Evolutionary conservation across 2,329 filamentous ascomycete genomes (phyloP), one percentile per base, ranked within the genome.

Genomic region (Claviceps quebecensis): DNA sequence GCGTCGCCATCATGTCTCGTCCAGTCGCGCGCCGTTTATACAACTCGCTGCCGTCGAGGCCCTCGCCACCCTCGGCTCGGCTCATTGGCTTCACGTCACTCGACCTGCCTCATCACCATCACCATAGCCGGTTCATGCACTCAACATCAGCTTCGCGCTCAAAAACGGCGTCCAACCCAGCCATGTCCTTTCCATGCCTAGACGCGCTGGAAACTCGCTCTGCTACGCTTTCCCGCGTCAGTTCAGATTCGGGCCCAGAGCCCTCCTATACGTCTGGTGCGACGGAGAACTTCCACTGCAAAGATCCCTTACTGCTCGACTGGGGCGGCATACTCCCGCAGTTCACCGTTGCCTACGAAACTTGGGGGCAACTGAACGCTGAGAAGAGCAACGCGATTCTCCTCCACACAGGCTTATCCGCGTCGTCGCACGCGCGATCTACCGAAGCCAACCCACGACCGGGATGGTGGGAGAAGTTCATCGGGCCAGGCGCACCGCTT

Each of bases 391-490:
- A 98, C 66, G 89, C 83, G 4, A 93, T 98, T 55, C 76, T 98
- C 8, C 71, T 98, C 2, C 89, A 97, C 65, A 98, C 93, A 0
- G 93, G 93, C 8, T 76, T 98, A 5, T 96, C 90, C 0, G 93
- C 93, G n/a, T 96, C 90, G 6, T 97, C 90, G 52, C 93, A 98
- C 69, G 93, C 93, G 2, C 90, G 90, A 63, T 96, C 89, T 53
- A 97, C 91, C n/a, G 75, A 79, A 49, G 72, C 75, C 9, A 98
- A 98, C 65, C 78, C 87, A 0, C 86, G 90, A 65, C 85, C 89
- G 0, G 93, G 93, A 3, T 98, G 93, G 93, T 98, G 93, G 93
- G 93, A 98, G 69, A 91, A 86, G 67, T 98, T 98, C 65, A 97
- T 98, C 61, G 93, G 93, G 0, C 86, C 90, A 0, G 88, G 86